Base-by-base conservation (phyloP, 768 basidiomycete species). In the Suillus variegatus region DNA sequence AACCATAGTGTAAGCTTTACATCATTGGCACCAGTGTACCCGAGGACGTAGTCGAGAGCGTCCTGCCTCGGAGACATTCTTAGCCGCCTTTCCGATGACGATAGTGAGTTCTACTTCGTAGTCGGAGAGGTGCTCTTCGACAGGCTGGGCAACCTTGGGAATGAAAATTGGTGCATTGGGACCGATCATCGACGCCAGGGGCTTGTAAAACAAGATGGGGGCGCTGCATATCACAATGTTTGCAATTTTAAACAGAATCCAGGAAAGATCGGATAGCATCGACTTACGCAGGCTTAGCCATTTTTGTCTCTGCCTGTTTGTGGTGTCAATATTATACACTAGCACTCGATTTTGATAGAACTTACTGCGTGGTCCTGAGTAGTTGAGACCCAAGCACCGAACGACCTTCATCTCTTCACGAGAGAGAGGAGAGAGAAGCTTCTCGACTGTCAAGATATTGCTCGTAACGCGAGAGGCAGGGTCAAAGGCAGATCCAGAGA, bases 11-110 rank as follows among this genome's bases (percentile, higher is more conserved):
- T 28, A 43, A 55, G 2, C 66, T 80, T 62, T 63, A 92, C 93
- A 71, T 94, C 92, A 72, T 94, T 94, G 6, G 87, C 90, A 3
- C 82, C 89, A 4, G 90, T 92, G 72, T 94, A 96, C 2, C 86
- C 94, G 0, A 95, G 83, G 20, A 96, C 90, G 70, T 94, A 94
- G 74, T 95, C 89, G 49, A 95, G 81, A 0, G 94, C 94, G 8
- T 95, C 87, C 87, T 1, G 81, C 86, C 73, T 92, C 92, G 0
- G 87, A 83, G 32, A 97, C 92, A 71, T 95, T 77, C 80, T 90
- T 93, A 16, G 89, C 89, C 1, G 87, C 73, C 73, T 91, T 93
- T 47, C 94, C 93, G 60, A 97, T 91, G 63, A 95, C 90, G 68
- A 97, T 84, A 38, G 86, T 87, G 38, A 94, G 78, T 68, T 94